Evolutionary conservation across 345 rosid species (phyloP).

Genomic region (Isatis tinctoria): DNA sequence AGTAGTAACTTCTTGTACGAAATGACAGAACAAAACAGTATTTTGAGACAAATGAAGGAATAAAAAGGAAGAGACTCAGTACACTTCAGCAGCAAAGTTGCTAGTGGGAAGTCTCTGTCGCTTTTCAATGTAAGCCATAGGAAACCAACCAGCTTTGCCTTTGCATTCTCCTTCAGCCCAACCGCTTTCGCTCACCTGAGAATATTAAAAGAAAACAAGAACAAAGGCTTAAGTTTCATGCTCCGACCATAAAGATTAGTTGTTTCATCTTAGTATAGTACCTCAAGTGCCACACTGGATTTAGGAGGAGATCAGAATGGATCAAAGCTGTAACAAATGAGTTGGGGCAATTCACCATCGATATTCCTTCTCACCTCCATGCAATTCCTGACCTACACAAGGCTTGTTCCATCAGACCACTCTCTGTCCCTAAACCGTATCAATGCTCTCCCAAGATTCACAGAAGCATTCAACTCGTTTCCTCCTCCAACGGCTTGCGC

Average conservation of each 20-base stretch:
- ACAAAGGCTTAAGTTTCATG: background rate
- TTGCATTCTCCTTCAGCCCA: constrained; percentile 99
- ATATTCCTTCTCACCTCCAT: constrained; percentile 34
- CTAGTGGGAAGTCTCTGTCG: constrained; percentile 73
- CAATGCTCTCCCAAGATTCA: constrained; percentile 20
- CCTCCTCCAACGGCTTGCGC: constrained; percentile 22
- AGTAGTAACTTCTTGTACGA: background rate
- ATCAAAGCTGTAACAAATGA: constrained; percentile 31
- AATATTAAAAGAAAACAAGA: background rate
- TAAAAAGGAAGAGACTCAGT: constrained; percentile 25
- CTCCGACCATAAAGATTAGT: background rate
- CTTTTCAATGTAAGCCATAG: constrained; percentile 76
- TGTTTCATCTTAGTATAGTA: background rate
- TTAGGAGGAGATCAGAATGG: constrained; percentile 15
- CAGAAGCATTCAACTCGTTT: constrained; percentile 13
- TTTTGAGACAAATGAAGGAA: background rate
- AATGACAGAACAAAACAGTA: background rate
- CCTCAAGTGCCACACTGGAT: constrained; percentile 16
- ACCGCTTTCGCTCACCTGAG: constrained; percentile 74
- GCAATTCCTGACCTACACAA: constrained; percentile 31
- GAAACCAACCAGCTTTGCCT: constrained; percentile 97
- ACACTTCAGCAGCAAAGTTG: constrained; percentile 45
- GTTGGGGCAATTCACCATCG: constrained; percentile 23
- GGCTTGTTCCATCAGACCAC: constrained; percentile 23
- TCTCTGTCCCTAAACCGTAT: constrained; percentile 23